phyloP scores from a whole-genome alignment of 1,139 yeast species.

The Scheffersomyces titani region DNA sequence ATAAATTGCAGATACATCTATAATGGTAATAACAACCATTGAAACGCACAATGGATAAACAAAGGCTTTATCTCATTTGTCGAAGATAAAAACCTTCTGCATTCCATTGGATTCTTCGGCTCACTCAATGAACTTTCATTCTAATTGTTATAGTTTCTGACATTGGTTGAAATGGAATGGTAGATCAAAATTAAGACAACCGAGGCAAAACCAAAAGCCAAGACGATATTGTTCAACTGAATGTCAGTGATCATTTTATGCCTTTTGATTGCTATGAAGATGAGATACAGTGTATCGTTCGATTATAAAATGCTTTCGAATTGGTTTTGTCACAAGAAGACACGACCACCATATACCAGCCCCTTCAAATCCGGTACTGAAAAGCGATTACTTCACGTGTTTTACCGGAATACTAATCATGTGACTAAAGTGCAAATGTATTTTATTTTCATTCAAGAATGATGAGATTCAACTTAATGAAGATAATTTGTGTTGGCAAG shows the following conservation, averaged over 20 bases:
- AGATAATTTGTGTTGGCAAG: neutral
- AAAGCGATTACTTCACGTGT: neutral
- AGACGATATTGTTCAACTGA: slow-evolving; percentile 73
- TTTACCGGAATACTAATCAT: neutral
- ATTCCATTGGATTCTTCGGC: neutral
- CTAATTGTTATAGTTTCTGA: slow-evolving; percentile 17
- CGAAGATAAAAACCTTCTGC: neutral
- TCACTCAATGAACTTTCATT: neutral
- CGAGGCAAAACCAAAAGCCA: slow-evolving; percentile 74
- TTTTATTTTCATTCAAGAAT: too few species aligned
- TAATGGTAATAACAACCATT: neutral
- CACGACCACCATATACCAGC: neutral
- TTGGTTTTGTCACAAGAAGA: neutral
- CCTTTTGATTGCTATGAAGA: neutral
- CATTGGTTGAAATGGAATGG: slow-evolving; percentile 56
- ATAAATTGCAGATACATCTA: neutral
- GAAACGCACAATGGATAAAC: neutral
- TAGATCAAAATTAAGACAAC: slow-evolving; percentile 71
- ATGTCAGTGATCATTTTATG: slow-evolving; percentile 72
- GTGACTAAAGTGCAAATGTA: neutral
- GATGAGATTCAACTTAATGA: neutral
- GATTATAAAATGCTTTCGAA: neutral
- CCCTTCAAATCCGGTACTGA: too few species aligned
- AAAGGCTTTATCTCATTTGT: too few species aligned
- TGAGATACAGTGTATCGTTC: too few species aligned